Conservation (phyloP, 208 protist genomes). For the Eutreptiella sp. region DNA sequence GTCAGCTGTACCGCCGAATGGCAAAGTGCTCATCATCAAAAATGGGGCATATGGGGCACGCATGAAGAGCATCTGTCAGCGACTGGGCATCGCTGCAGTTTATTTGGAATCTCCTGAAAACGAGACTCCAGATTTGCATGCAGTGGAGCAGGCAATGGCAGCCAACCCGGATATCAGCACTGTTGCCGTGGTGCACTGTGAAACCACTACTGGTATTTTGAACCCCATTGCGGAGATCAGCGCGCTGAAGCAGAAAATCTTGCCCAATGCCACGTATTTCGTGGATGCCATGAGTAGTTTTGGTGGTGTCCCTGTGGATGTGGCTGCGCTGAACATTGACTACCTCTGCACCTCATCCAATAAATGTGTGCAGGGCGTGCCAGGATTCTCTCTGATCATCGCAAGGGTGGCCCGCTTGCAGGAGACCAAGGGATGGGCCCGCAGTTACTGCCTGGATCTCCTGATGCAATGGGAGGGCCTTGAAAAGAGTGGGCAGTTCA, state of each 20-base stretch:
- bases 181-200: constrained; percentile 71
- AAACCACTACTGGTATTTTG: constrained; percentile 77
- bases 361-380: constrained; percentile 78
- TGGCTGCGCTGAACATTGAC: constrained; percentile 52
- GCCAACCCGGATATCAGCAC: constrained; percentile 52
- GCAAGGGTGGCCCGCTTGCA: constrained; percentile 43
- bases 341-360: constrained; percentile 65
- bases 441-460: constrained; percentile 62
- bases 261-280: constrained; percentile 58
- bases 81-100: constrained; percentile 42
- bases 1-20: constrained; percentile 51
- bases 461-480: constrained; percentile 50
- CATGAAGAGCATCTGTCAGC: constrained; percentile 53
- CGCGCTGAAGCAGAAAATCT: constrained; percentile 40
- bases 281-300: constrained; percentile 74
- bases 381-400: constrained; percentile 65
- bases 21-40: constrained; percentile 64
- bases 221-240: constrained; percentile 64
- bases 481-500: constrained; percentile 60
- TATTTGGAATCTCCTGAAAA: constrained; percentile 53
- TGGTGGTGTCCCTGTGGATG: constrained; percentile 48
- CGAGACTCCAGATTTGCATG: constrained; percentile 48
- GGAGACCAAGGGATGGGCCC: constrained; percentile 48
- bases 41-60: constrained; percentile 74
- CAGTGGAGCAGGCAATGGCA: constrained; percentile 43